Evolutionary conservation across 164 flowering plant genomes (phyloP), one percentile per base, ranked within the genome.

Genomic region (Magnolia changhungtana): DNA sequence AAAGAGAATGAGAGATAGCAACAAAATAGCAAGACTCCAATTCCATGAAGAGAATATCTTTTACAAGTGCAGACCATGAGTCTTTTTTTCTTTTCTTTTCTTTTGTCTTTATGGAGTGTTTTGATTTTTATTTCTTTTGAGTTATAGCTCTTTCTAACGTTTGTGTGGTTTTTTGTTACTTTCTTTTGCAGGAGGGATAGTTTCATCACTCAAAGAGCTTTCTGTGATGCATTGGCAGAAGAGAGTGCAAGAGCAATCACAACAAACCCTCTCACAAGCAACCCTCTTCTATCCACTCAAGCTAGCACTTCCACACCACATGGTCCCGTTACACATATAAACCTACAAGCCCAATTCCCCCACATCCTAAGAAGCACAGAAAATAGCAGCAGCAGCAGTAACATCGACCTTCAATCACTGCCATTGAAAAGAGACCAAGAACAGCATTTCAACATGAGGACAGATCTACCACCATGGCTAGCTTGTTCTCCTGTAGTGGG

Each of bases 161-260:
- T 72, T 77, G 63, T 69, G 50, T 52, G 16, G 29, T 2, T 50
- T 71, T 70, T 71, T 78, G 74, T 75, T 55, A 31, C 16, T 73
- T 23, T 65, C 23, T 68, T 63, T 79, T 79, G 74, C 92, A 95
- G 98, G 91, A 91, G 97, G 81, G 98, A 95, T 78, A 95, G 98
- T 78, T 95, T 93, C 80, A 90, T 93, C 71, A 95, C 98, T 0
- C 98, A 95, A 85, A 90, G 97, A 83, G 97, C 98, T 13, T 93
- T 95, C 79, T 95, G 98, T 77, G 97, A 95, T 83, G 97, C 94
- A 45, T 86, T 95, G 82, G 98, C 97, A 63, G 98, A 93, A 80
- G 98, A 93, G 77, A 90, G 91, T 80, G 92, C 91, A 76, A 89
- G 86, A 79, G 77, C 88, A 63, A 83, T 82, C 31, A 81, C 87